phyloP scores from a whole-genome alignment of 345 rosid genomes.

The Gossypium raimondii region DNA sequence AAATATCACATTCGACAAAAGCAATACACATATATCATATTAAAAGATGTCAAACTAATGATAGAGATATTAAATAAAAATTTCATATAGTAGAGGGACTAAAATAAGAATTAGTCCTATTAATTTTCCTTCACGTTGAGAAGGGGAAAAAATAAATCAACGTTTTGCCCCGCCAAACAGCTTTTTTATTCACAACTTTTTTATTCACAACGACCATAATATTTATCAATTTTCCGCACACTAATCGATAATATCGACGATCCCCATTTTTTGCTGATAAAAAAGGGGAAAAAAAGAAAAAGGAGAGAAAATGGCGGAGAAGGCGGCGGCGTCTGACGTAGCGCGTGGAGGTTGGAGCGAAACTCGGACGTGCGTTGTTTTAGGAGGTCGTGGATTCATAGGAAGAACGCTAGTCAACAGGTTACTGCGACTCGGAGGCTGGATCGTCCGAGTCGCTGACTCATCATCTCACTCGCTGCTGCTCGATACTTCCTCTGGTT shows the following conservation, averaged over 20 bases:
- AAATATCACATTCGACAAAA: no score
- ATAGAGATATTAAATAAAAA: neutral
- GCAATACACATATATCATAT: no score
- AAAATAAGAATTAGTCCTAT: neutral
- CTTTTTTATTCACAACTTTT: slow-evolving; percentile 16
- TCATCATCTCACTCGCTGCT: slow-evolving; percentile 37
- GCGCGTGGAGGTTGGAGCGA: slow-evolving; percentile 33
- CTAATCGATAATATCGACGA: slow-evolving; percentile 1
- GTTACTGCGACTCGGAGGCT: slow-evolving; percentile 58
- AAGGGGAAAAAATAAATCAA: neutral
- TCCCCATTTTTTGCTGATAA: slow-evolving; percentile 16
- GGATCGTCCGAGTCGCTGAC: slow-evolving; percentile 88
- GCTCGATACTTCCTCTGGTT: slow-evolving; percentile 40
- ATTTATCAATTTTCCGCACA: neutral
- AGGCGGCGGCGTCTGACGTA: slow-evolving; percentile 29
- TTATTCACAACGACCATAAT: neutral
- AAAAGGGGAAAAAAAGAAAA: neutral
- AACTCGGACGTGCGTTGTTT: slow-evolving; percentile 60
- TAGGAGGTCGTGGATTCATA: slow-evolving; percentile 76
- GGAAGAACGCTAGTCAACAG: slow-evolving; percentile 70
- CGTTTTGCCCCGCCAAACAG: slow-evolving; percentile 26
- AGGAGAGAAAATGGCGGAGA: slow-evolving; percentile 14
- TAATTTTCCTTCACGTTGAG: neutral
- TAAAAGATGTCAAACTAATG: no score
- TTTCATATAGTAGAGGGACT: neutral